phyloP scores from a whole-genome alignment of 345 rosid genomes.

The Limnanthes douglasii region DNA sequence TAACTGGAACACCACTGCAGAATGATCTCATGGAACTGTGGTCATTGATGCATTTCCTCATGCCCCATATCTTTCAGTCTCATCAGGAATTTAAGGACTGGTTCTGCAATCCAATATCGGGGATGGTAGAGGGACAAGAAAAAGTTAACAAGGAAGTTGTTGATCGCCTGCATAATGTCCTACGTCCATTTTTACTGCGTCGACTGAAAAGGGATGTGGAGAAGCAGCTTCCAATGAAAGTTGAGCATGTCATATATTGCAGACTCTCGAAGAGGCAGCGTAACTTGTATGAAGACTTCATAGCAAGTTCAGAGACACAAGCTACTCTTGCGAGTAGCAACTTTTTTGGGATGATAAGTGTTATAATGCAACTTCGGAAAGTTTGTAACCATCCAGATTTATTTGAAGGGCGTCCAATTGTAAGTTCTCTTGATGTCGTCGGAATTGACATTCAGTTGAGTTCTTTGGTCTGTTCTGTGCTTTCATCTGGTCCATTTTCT shows the following conservation, averaged over 20 bases:
- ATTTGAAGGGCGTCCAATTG: conserved; percentile 98
- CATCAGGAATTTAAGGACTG: conserved; percentile 99
- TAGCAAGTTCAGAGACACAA: conserved; percentile 98
- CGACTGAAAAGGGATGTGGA: conserved; percentile 97
- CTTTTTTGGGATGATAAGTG: conserved; percentile 98
- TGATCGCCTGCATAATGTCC: conserved; percentile 98
- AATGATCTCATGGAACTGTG: conserved; percentile 99
- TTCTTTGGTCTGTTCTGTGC: conserved; percentile 57
- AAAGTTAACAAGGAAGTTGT: conserved; percentile 91
- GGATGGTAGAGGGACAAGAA: conserved; percentile 99
- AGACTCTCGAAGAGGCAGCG: conserved; percentile 97
- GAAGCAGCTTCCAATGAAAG: conserved; percentile 91
- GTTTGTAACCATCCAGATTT: conserved; percentile 99
- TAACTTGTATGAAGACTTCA: conserved; percentile 94
- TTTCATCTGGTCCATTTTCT: conserved; percentile 48
- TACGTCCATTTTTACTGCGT: conserved; percentile 93
- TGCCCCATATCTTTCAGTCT: conserved; percentile 99
- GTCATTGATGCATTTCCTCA: conserved; percentile 99
- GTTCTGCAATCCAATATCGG: conserved; percentile 97
- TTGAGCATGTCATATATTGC: conserved; percentile 87
- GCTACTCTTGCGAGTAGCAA: conserved; percentile 89
- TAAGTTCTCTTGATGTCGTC: conserved; percentile 90
- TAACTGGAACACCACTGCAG: conserved; percentile 98
- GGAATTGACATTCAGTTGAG: conserved; percentile 68
- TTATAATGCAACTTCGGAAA: conserved; percentile 99